Percentiles rank a stretch among this genome's conserved stretches.
phyloP scores from a whole-genome alignment of 192 early-diverging fungal species.

The Chytriomyces sp. region DNA sequence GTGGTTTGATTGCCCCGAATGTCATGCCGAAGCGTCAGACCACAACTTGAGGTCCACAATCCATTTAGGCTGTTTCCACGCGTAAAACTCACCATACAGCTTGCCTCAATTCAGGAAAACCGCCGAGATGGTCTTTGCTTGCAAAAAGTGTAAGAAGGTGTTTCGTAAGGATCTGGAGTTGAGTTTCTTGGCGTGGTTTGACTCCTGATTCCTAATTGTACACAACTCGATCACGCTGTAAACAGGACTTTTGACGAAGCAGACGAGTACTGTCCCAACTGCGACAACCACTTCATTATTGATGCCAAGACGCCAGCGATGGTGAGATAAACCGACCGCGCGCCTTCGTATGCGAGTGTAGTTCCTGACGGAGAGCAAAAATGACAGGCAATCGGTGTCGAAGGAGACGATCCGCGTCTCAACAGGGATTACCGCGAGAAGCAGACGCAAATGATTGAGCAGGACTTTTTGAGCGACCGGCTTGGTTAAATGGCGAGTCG shows the following conservation, averaged over 20 bases:
- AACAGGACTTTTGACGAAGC: constrained; percentile 84
- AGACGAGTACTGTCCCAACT: constrained; percentile 98
- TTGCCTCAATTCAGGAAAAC: constrained; percentile 59
- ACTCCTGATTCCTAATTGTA: background rate
- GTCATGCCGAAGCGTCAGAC: constrained; percentile 79
- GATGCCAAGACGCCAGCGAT: constrained; percentile 88
- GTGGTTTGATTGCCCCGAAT: constrained; percentile 98
- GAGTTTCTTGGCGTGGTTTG: constrained; percentile 8
- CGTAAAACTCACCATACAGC: constrained; percentile 2
- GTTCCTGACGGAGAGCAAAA: background rate
- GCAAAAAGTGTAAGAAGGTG: constrained; percentile 99
- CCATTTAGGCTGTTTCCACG: background rate
- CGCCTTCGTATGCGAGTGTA: background rate
- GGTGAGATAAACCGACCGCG: constrained; percentile 40
- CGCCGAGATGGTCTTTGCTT: constrained; percentile 89
- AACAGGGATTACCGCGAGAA: constrained; percentile 45
- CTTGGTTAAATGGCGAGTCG: constrained; percentile 33
- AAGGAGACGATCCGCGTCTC: constrained; percentile 89
- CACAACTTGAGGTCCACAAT: constrained; percentile 61
- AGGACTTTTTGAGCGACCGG: constrained; percentile 53
- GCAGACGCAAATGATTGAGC: constrained; percentile 39
- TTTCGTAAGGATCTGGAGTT: constrained; percentile 86
- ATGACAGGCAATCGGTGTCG: constrained; percentile 72
- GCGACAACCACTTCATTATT: constrained; percentile 96
- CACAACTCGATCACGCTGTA: background rate